Evolutionary conservation across 257 asterid genomes (phyloP).

Genomic region (Galeopsis tetrahit): DNA sequence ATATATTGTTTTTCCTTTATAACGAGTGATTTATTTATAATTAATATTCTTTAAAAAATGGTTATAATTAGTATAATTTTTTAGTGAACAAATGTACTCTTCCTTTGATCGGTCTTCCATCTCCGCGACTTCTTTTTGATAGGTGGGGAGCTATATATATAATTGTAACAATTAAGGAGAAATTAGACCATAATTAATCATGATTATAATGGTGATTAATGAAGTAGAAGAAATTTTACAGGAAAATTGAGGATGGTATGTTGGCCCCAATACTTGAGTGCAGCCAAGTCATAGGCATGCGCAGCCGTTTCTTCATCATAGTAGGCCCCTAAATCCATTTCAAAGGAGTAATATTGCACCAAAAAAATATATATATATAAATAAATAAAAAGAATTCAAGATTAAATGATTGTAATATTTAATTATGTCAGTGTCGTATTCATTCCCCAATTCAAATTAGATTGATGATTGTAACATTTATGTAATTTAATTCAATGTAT

Average conservation of each 20-base stretch:
- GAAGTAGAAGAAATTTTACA: constrained; percentile 35
- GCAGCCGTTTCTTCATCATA: constrained; percentile 96
- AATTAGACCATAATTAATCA: not conserved
- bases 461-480: no score
- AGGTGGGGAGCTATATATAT: constrained; percentile 49
- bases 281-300: constrained; percentile 98
- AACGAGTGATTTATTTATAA: no score
- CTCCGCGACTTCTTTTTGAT: constrained; percentile 69
- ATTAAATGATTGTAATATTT: no score
- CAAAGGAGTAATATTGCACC: not conserved
- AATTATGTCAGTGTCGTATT: no score
- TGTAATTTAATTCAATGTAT: no score
- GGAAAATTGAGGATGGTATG: constrained; percentile 86
- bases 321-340: constrained; percentile 72
- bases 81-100: constrained; percentile 85
- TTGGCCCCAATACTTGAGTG: constrained; percentile 95
- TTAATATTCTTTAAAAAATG: no score
- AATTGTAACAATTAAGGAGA: no score
- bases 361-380: not conserved
- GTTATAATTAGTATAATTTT: constrained; percentile 54
- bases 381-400: not conserved
- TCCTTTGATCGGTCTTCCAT: constrained; percentile 88
- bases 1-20: not conserved
- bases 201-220: not conserved
- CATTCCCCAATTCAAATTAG: no score